Conservation (phyloP, 202 grass and related monocot species). For the Elaeis oleifera region DNA sequence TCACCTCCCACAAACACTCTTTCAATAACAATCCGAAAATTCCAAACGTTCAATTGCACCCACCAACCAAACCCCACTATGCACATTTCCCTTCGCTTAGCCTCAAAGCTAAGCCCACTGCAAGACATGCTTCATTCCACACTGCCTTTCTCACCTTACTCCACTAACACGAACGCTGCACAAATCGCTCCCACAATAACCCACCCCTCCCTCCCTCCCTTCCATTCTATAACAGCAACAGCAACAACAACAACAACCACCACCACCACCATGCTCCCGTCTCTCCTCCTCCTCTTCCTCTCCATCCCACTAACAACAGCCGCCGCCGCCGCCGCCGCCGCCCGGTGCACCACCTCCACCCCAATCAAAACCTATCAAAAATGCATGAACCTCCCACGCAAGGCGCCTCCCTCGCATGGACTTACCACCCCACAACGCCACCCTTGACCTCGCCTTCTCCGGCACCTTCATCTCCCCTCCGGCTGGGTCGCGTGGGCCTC, state of each 20-base stretch:
- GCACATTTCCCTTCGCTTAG: not conserved
- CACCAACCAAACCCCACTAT: not conserved
- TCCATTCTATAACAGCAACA: not conserved
- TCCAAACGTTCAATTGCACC: not conserved
- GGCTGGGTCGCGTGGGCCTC: conserved; percentile 91
- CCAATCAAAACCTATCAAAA: conserved; percentile 50
- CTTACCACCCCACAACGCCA: conserved; percentile 74
- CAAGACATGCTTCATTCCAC: not conserved
- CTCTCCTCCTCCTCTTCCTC: conserved; percentile 3
- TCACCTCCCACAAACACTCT: not conserved
- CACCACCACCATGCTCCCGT: not conserved
- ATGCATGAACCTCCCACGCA: conserved; percentile 82
- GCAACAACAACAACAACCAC: too few relatives aligned
- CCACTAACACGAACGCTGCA: conserved; percentile 19
- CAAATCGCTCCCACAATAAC: not conserved
- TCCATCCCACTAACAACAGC: not conserved
- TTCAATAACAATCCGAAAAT: not conserved
- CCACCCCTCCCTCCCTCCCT: not conserved
- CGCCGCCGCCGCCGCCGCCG: not conserved
- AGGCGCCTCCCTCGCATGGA: conserved; percentile 79
- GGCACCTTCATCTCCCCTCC: conserved; percentile 82
- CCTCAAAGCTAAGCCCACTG: conserved; percentile 1
- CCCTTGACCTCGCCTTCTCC: conserved; percentile 83
- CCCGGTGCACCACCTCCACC: conserved; percentile 49
- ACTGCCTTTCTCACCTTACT: not conserved